Base-by-base conservation (phyloP, 2,329 filamentous ascomycete species). In the Talaromyces albobiverticillius region DNA sequence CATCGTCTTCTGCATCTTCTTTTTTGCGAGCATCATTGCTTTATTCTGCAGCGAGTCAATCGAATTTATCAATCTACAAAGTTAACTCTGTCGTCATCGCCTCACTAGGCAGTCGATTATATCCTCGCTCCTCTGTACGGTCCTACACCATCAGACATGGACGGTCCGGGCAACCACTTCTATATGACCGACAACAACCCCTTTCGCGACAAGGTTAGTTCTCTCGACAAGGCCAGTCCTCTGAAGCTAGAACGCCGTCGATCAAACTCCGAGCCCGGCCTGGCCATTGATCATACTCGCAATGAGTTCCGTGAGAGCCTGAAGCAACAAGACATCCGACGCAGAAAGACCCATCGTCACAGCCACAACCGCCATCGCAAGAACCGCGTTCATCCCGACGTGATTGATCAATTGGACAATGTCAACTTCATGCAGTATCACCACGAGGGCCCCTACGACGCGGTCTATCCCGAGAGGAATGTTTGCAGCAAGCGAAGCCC, bases 401-500 rank as follows among this genome's bases (percentile, higher is more conserved):
- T 80, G 8, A 94, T 97, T 64, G 93, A 96, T 68, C 76, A 78
- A 4, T 82, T 97, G 1, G 93, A 96, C 67, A 79, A 76, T 51
- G 76, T 80, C 2, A 71, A 81, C n/a, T 81, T 82, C 48, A 80
- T 79, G 16, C 73, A 80, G 2, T 96, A 95, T 71, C 93, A 96
- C 70, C 93, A 97, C 64, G 89, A 87, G 59, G 92, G 93, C 0
- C 93, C 93, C 0, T 97, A 89, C 62, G 93, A 97, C 67, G 90
- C 92, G 9, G 87, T 89, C 2, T 79, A 90, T 50, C 77, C 87
- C 1, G 83, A 88, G 11, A 82, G 89, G 46, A 96, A 96, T 72
- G 78, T 74, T 3, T 78, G 84, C 62, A 79, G 76, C 62, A 75
- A 78, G 52, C 73, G 69, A 55, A 86, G 89, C 3, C 92, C 93